Conservation (phyloP, 257 asterid species). For the Petrea volubilis region DNA sequence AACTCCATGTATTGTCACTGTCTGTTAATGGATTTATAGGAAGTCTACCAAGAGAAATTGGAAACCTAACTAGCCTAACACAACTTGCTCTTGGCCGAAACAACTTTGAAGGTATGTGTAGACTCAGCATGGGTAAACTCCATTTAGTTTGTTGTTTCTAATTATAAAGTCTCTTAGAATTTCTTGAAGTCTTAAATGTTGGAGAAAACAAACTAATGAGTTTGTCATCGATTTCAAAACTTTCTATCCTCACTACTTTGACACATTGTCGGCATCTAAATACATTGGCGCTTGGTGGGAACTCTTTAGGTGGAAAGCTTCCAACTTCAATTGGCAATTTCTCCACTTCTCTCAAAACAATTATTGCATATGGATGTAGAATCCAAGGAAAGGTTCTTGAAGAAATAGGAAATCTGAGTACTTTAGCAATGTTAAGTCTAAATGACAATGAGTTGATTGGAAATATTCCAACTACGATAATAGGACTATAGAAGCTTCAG, state of each 20-base stretch:
- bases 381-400: conserved; percentile 4
- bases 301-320: conserved; percentile 6
- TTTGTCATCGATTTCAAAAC: not conserved
- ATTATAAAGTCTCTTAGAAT: not conserved
- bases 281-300: not conserved
- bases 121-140: too few relatives aligned
- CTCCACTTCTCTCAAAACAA: conserved; percentile 3
- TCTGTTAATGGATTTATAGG: conserved; percentile 37
- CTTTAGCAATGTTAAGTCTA: conserved; percentile 9
- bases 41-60: conserved; percentile 33
- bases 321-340: conserved; percentile 14
- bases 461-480: not conserved
- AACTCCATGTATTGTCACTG: conserved; percentile 25
- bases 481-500: conserved; percentile 10
- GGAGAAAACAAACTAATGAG: not conserved
- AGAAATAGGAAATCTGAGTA: conserved; percentile 17
- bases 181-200: not conserved
- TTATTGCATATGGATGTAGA: not conserved
- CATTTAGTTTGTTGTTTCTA: not conserved
- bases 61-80: conserved; percentile 31
- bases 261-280: conserved; percentile 9
- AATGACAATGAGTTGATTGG: conserved; percentile 3
- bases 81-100: conserved; percentile 29
- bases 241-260: conserved; percentile 8
- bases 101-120: conserved; percentile 34